A percentile compares a stretch with the other conserved stretches of the same genome.
Evolutionary conservation across 306 rosid species (phyloP).

Genomic region (Aeschynomene evenia): DNA sequence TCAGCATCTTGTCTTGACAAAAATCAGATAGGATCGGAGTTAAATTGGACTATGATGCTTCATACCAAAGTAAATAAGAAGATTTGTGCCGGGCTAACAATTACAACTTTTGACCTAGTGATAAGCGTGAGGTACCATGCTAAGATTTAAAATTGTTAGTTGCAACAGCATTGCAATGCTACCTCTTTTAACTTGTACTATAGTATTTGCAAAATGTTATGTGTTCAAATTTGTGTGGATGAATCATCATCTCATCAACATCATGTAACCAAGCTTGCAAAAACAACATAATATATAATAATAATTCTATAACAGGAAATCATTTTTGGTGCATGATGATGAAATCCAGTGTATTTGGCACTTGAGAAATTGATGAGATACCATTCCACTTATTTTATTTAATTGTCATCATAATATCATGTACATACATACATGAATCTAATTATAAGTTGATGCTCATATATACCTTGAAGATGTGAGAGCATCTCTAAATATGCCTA

Average conservation of each 20-base stretch:
- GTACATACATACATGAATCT: not conserved
- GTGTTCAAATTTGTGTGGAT: conserved; percentile 8
- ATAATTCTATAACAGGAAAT: conserved; percentile 15
- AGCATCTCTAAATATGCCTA: not conserved
- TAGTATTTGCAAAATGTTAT: conserved; percentile 7
- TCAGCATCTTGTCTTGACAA: too few relatives aligned
- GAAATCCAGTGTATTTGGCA: not conserved
- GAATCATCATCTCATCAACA: conserved; percentile 18
- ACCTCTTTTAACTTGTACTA: not conserved
- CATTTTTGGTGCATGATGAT: conserved; percentile 16
- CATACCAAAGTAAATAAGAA: too few relatives aligned
- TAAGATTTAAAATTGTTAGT: not conserved
- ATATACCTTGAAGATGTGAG: not conserved
- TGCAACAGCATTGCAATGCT: conserved; percentile 1
- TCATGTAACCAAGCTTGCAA: too few relatives aligned
- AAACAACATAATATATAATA: too few relatives aligned
- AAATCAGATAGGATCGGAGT: too few relatives aligned
- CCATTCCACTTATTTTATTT: conserved; percentile 12
- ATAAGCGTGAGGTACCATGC: too few relatives aligned
- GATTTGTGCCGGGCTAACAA: too few relatives aligned
- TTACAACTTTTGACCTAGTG: too few relatives aligned
- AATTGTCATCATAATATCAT: not conserved
- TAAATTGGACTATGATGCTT: too few relatives aligned
- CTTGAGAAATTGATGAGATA: not conserved
- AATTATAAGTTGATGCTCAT: not conserved